Conservation (phyloP, 2,329 filamentous ascomycete genomes). For the Aureobasidium subglaciale region DNA sequence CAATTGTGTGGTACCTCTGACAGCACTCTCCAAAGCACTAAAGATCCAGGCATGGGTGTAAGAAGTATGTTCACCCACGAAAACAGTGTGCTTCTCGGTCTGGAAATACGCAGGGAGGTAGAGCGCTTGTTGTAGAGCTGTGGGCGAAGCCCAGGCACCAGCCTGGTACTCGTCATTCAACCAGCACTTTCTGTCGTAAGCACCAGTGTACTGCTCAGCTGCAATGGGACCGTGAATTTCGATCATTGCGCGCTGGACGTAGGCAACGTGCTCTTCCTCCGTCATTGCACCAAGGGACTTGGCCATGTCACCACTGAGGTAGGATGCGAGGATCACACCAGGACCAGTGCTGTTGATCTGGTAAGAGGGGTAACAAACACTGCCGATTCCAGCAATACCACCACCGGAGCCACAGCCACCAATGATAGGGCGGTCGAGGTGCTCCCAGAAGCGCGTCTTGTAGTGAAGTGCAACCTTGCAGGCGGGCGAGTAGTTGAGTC, state of each 20-base stretch:
- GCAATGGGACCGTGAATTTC: conserved; percentile 59
- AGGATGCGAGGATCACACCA: conserved; percentile 56
- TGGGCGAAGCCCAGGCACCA: conserved; percentile 55
- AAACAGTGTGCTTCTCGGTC: conserved; percentile 62
- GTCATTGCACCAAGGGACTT: conserved; percentile 42
- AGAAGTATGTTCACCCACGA: conserved; percentile 39
- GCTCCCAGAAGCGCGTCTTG: conserved; percentile 56
- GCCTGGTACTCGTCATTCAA: conserved; percentile 53
- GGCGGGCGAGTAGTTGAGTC: conserved; percentile 43
- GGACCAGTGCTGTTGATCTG: conserved; percentile 57
- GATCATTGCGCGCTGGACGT: conserved; percentile 58
- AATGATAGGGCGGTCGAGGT: conserved; percentile 49
- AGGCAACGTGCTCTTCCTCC: conserved; percentile 55
- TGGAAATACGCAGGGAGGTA: conserved; percentile 68
- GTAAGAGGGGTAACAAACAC: conserved; percentile 61
- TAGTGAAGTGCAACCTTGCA: conserved; percentile 62
- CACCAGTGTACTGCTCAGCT: conserved; percentile 56
- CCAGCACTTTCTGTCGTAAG: conserved; percentile 61
- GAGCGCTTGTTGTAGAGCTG: conserved; percentile 58
- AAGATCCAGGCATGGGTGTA: conserved; percentile 68
- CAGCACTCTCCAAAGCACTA: conserved; percentile 59
- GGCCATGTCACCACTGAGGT: conserved; percentile 43
- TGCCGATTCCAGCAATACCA: conserved; percentile 55
- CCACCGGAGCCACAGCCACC: conserved; percentile 56
- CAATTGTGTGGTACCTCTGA: conserved; percentile 58